These are phyloP conservation scores for Circinella minor DNA, from an alignment of 371 early-diverging fungal species.

Conservation along the genomic window DNA sequence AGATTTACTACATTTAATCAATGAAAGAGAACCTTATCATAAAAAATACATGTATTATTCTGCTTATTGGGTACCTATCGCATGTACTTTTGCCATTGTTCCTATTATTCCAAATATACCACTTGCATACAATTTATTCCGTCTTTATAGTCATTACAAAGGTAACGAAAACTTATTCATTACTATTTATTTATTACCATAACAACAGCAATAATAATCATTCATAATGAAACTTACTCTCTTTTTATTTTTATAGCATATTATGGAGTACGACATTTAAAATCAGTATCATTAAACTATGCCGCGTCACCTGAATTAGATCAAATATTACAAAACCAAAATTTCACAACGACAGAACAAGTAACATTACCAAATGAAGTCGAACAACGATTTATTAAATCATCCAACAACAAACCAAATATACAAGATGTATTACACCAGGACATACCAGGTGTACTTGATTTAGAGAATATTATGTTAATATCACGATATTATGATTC, in stretches of 20 bases:
- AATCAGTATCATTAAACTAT: slow-evolving; percentile 20
- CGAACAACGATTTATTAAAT: slow-evolving; percentile 18
- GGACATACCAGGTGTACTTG: slow-evolving; percentile 39
- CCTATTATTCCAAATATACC: slow-evolving; percentile 86
- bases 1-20: slow-evolving; percentile 55
- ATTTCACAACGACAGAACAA: slow-evolving; percentile 28
- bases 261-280: slow-evolving; percentile 66
- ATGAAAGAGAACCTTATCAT: slow-evolving; percentile 69
- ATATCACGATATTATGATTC: slow-evolving; percentile 32
- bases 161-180: slow-evolving; percentile 29
- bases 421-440: slow-evolving; percentile 25
- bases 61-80: slow-evolving; percentile 72
- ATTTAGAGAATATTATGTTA: slow-evolving; percentile 22
- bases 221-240: too few relatives aligned
- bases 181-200: too few relatives aligned
- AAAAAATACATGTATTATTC: slow-evolving; percentile 73
- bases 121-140: slow-evolving; percentile 80
- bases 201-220: too few relatives aligned
- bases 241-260: slow-evolving; percentile 43
- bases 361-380: slow-evolving; percentile 41
- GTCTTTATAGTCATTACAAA: slow-evolving; percentile 83
- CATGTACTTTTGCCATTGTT: slow-evolving; percentile 73
- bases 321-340: slow-evolving; percentile 18
- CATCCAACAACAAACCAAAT: slow-evolving; percentile 22
- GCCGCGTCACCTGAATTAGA: slow-evolving; percentile 38